Conservation (phyloP, 768 basidiomycete species). For the Amanita pseudoporphyria region DNA sequence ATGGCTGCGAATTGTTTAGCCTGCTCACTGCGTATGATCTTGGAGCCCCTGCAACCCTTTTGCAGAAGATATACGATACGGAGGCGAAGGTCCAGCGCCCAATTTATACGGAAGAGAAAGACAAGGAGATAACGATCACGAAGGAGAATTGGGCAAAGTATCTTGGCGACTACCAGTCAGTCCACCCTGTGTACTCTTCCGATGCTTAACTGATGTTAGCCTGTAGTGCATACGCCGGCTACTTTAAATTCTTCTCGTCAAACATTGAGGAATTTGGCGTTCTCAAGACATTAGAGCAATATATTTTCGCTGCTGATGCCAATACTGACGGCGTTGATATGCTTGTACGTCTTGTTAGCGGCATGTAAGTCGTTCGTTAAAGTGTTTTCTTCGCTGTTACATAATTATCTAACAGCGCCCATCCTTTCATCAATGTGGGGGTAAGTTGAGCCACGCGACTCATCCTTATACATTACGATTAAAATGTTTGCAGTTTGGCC, state of each 20-base stretch:
- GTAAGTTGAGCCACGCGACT: constrained; percentile 23
- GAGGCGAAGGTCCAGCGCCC: constrained; percentile 30
- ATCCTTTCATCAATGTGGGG: constrained; percentile 50
- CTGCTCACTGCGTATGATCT: constrained; percentile 48
- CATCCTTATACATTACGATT: background rate
- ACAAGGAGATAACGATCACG: constrained; percentile 26
- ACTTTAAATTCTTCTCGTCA: constrained; percentile 29
- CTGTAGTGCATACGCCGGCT: constrained; percentile 27
- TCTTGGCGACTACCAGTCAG: constrained; percentile 39
- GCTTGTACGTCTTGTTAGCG: constrained; percentile 25
- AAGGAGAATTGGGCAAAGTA: constrained; percentile 39
- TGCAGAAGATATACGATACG: constrained; percentile 40
- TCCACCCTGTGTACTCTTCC: background rate
- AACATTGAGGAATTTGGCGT: constrained; percentile 29
- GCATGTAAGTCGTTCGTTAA: constrained; percentile 21
- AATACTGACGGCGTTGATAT: constrained; percentile 24
- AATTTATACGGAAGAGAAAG: constrained; percentile 25
- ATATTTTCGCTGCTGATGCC: constrained; percentile 30
- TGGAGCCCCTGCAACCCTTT: constrained; percentile 33
- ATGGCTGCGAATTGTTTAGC: constrained; percentile 21
- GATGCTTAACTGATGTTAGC: background rate
- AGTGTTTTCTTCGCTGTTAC: background rate
- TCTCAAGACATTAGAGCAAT: constrained; percentile 33
- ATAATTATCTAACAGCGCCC: constrained; percentile 28
- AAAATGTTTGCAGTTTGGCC: constrained; percentile 31